phyloP scores from a whole-genome alignment of 2,329 filamentous ascomycete genomes.

The Magnaporthiopsis rhizophila region DNA sequence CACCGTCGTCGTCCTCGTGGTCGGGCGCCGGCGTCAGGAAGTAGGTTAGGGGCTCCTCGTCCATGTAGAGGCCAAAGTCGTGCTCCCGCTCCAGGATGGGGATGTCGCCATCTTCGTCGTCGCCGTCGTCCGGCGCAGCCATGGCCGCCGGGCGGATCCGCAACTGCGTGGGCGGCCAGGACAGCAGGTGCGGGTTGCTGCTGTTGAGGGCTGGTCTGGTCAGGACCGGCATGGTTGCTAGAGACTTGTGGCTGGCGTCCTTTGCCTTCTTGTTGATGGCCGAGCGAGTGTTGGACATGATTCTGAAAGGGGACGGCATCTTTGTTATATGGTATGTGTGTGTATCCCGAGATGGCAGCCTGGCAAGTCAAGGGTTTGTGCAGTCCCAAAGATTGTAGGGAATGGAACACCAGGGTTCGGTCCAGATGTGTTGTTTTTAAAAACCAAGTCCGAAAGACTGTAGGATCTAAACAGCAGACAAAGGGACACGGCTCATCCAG shows the following conservation, averaged over 20 bases:
- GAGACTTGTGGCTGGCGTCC: not conserved
- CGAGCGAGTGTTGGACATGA: not conserved
- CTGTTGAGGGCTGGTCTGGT: constrained; percentile 1
- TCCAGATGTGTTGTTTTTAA: not conserved
- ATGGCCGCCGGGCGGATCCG: constrained; percentile 34
- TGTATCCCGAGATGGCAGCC: constrained; percentile 6
- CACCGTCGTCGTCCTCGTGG: constrained; percentile 26
- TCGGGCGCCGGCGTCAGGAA: constrained; percentile 45
- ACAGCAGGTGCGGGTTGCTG: constrained; percentile 14
- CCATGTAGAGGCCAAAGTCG: constrained; percentile 29
- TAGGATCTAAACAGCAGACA: not conserved
- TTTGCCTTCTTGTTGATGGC: not conserved
- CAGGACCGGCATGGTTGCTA: not conserved
- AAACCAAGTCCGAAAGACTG: not conserved
- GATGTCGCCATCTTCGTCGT: constrained; percentile 35
- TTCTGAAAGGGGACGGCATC: not conserved
- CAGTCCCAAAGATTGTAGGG: not conserved
- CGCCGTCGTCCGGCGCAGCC: constrained; percentile 24
- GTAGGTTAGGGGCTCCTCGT: constrained; percentile 46
- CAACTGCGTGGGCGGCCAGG: constrained; percentile 45
- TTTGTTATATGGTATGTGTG: not conserved
- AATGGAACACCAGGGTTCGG: not conserved
- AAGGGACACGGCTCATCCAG: constrained; percentile 2
- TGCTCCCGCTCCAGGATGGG: constrained; percentile 17
- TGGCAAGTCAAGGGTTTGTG: not conserved